Evolutionary conservation across 805 yeast genomes (phyloP), one percentile per base, ranked within the genome.

Genomic region (Saccharomycopsis sp.): DNA sequence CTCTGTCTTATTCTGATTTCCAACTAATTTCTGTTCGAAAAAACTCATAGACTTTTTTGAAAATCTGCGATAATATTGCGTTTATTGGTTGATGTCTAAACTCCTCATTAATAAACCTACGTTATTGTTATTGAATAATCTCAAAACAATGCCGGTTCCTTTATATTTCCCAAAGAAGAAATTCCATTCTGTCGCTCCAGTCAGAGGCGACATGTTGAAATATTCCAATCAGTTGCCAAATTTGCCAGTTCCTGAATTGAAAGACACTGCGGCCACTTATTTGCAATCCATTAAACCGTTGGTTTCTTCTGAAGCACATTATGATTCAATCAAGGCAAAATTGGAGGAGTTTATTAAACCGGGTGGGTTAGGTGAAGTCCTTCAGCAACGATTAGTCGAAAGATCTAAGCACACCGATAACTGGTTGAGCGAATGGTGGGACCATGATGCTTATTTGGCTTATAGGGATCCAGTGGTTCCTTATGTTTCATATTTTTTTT

Each of bases 401-500:
- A 76, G 77, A 53, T 81, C 90, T 23, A 55, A 64, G 24, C 65
- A 58, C 43, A 68, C 65, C 45, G 81, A 87, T 59, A 90, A 90
- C 63, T 90, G 98, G 98, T 71, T 90, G 56, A 75, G 84, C 38
- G 81, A 77, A 49, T 87, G 82, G 73, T 90, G 98, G 98, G 95
- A 90, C 62, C 83, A 85, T 56, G 85, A 84, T 54, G 95, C 96
- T 17, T 90, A 90, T 65, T 70, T 90, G 69, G 79, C 83, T 33
- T 89, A 87, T 67, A 74, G 93, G 53, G 97, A 87, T 63, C 95
- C 97, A 0, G 85, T 90, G n/a, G 85, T 85, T 22, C 97, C 97
- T 9, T 89, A 80, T 59, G 96, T 87, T 29, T 84, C 95, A 17
- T 90, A 90, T 68, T 93, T 87, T 56, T 90, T 76, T 66, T 74